Base-by-base conservation (phyloP, 768 basidiomycete species). In the Rhodotorula toruloides region DNA sequence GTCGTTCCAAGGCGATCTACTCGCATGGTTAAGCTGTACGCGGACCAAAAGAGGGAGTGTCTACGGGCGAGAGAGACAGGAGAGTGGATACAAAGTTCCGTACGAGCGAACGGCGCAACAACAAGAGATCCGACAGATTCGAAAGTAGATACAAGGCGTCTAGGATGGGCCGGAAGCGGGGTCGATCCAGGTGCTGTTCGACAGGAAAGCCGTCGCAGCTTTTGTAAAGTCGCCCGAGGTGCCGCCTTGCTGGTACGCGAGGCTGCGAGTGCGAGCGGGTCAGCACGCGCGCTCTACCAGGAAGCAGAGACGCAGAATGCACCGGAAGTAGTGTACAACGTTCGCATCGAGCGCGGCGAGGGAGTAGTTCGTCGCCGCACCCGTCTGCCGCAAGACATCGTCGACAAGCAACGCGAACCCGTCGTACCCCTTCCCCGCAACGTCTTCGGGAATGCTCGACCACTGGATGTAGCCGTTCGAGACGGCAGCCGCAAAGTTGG, bases 161-260 rank as follows among this genome's bases (percentile, higher is more conserved):
- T 32, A 54, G 2, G 54, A 43, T 0, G 54, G 27, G 1, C 90
- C 90, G 17, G 84, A 80, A 27, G 80, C 77, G 31, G 91, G 85
- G 75, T 89, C 82, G 48, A 84, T 81, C 88, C 88, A 91, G 22
- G 88, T 89, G 56, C 87, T 87, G 75, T 91, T 91, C 4, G 86
- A 84, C 81, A 84, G 87, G 57, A 88, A 78, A 7, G 66, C 71
- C 14, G 83, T 85, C 12, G 87, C 89, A 11, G 89, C 81, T 80
- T 83, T 87, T 0, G 90, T 90, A 72, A 87, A 92, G 77, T 91
- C 89, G 22, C 88, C 89, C 17, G 67, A 70, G 1, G 64, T 68
- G 1, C 77, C 77, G 16, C 61, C 57, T 17, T 58, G 48, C 55
- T 72, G 70, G 64, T 78, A 79, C 55, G 77, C 69, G 50, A 74